Conservation (phyloP, 1,284 basidiomycete genomes). For the Gymnopus androsaceus region DNA sequence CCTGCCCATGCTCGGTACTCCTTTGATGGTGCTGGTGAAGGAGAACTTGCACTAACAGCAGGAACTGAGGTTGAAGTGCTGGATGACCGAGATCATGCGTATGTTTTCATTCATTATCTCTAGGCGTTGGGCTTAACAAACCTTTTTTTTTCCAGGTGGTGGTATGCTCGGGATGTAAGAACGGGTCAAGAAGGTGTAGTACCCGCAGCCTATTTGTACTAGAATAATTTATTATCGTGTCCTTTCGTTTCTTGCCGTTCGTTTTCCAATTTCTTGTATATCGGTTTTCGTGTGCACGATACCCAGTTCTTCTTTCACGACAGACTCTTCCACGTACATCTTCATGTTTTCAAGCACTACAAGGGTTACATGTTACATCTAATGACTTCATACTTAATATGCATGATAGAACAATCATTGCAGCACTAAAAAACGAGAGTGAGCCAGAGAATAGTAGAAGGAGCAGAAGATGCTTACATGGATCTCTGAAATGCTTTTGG, state of each 20-base stretch:
- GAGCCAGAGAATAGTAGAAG: background rate
- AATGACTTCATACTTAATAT: slow-evolving; percentile 3
- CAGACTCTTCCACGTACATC: slow-evolving; percentile 12
- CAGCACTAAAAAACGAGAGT: slow-evolving; percentile 12
- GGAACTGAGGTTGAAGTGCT: slow-evolving; percentile 77
- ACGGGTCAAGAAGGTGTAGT: slow-evolving; percentile 85
- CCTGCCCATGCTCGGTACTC: slow-evolving; percentile 80
- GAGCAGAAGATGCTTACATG: slow-evolving; percentile 37
- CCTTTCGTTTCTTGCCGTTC: slow-evolving; percentile 25
- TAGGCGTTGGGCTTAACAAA: slow-evolving; percentile 11
- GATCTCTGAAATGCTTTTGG: slow-evolving; percentile 87
- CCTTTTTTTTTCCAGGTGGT: slow-evolving; percentile 64
- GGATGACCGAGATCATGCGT: slow-evolving; percentile 80
- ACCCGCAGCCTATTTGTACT: slow-evolving; percentile 86
- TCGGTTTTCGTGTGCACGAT: slow-evolving; percentile 20
- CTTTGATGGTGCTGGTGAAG: slow-evolving; percentile 76
- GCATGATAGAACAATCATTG: slow-evolving; percentile 11
- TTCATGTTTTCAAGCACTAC: slow-evolving; percentile 1
- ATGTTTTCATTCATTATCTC: slow-evolving; percentile 36
- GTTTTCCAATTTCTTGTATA: slow-evolving; percentile 24
- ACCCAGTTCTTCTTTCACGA: slow-evolving; percentile 22
- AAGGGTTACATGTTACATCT: slow-evolving; percentile 7
- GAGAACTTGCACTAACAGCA: slow-evolving; percentile 68
- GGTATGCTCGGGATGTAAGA: slow-evolving; percentile 82
- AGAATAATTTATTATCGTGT: slow-evolving; percentile 25